Evolutionary conservation across 768 basidiomycete species (phyloP).

Genomic region (Mycena belliarum): DNA sequence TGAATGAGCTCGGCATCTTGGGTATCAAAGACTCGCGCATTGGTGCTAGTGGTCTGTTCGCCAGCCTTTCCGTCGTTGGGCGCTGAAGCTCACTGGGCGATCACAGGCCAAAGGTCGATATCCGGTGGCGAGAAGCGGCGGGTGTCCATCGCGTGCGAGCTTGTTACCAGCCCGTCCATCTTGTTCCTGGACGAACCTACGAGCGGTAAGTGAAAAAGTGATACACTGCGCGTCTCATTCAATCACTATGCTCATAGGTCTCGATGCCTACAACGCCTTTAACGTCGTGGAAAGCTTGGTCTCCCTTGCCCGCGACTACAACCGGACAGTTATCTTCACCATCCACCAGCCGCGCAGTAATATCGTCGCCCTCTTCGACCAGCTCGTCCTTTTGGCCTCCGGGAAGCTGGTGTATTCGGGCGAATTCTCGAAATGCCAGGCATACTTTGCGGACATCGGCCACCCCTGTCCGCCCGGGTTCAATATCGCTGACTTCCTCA

Average conservation of each 20-base stretch:
- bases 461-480: slow-evolving; percentile 89
- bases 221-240: background rate
- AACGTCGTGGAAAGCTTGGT: slow-evolving; percentile 92
- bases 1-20: slow-evolving; percentile 94
- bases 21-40: slow-evolving; percentile 89
- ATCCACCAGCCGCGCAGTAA: slow-evolving; percentile 98
- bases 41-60: slow-evolving; percentile 75
- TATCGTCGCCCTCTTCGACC: slow-evolving; percentile 94
- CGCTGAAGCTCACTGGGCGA: background rate
- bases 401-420: slow-evolving; percentile 89
- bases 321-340: slow-evolving; percentile 94
- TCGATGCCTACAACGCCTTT: slow-evolving; percentile 94
- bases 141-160: slow-evolving; percentile 96
- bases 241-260: slow-evolving; percentile 47
- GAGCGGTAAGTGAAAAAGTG: slow-evolving; percentile 59
- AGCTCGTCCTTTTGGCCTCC: slow-evolving; percentile 80
- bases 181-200: slow-evolving; percentile 97
- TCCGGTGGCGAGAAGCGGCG: slow-evolving; percentile 97
- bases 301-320: slow-evolving; percentile 83
- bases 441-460: slow-evolving; percentile 79
- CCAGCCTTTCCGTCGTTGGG: background rate
- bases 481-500: slow-evolving; percentile 96
- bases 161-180: slow-evolving; percentile 96
- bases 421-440: slow-evolving; percentile 69
- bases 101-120: slow-evolving; percentile 80